A percentile compares a stretch with the other conserved stretches of the same genome.
These are phyloP conservation scores for Beauveria medogensis DNA, from an alignment of 2,329 filamentous ascomycete genomes.

Conservation along the genomic window DNA sequence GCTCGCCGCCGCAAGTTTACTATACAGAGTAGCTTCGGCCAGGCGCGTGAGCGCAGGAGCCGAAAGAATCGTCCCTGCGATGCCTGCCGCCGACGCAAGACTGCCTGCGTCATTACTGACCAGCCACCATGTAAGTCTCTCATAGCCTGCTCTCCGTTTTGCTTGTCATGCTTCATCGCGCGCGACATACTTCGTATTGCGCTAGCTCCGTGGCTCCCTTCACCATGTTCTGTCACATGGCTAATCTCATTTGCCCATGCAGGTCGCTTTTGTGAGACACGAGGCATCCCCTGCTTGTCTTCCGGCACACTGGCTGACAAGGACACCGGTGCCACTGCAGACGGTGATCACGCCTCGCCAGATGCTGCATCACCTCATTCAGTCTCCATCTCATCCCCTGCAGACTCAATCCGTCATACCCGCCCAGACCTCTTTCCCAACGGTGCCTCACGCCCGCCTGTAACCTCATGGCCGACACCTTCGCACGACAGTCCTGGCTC, in stretches of 20 bases:
- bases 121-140: conserved; percentile 34
- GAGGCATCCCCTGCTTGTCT: conserved; percentile 11
- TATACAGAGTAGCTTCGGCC: conserved; percentile 34
- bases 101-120: conserved; percentile 37
- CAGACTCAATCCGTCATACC: conserved; percentile 1
- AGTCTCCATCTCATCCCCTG: conserved; percentile 1
- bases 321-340: not conserved
- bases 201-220: not conserved
- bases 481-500: conserved; percentile 9
- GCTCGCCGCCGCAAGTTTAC: conserved; percentile 28
- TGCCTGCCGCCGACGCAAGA: conserved; percentile 36
- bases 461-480: not conserved
- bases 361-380: conserved; percentile 7
- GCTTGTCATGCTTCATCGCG: not conserved
- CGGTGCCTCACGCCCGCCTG: not conserved
- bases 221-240: not conserved
- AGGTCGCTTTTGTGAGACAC: conserved; percentile 12
- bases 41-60: conserved; percentile 31
- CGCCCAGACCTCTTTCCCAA: not conserved
- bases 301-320: conserved; percentile 7
- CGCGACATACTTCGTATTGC: not conserved
- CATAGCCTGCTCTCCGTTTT: not conserved
- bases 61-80: conserved; percentile 40
- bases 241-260: not conserved
- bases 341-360: not conserved